Conservation (phyloP, 352 stramenopile species). For the Pythium diclinum region DNA sequence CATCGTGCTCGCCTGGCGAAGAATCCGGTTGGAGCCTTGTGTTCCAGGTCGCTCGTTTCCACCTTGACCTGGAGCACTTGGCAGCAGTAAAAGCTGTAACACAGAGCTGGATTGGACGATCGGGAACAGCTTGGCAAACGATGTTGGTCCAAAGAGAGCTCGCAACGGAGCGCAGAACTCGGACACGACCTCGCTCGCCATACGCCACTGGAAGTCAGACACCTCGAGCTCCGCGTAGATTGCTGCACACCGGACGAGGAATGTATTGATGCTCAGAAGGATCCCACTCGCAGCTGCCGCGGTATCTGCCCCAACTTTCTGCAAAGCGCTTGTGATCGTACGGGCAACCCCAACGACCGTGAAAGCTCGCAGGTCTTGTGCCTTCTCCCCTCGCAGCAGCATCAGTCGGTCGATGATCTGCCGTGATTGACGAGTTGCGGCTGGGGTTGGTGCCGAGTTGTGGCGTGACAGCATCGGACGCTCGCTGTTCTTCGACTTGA, state of each 20-base stretch:
- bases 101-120: constrained; percentile 59
- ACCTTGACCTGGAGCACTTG: constrained; percentile 31
- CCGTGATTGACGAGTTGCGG: constrained; percentile 9
- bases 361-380: constrained; percentile 57
- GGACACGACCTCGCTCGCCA: constrained; percentile 68
- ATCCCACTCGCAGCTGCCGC: constrained; percentile 37
- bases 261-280: constrained; percentile 51
- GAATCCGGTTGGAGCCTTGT: constrained; percentile 3
- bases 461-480: constrained; percentile 10
- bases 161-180: constrained; percentile 66
- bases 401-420: constrained; percentile 41
- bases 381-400: constrained; percentile 45
- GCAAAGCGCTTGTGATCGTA: constrained; percentile 57
- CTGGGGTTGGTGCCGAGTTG: constrained; percentile 13
- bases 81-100: constrained; percentile 60
- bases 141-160: constrained; percentile 44
- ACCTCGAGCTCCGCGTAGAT: constrained; percentile 76
- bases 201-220: constrained; percentile 74
- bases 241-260: constrained; percentile 59
- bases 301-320: constrained; percentile 52
- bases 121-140: constrained; percentile 52
- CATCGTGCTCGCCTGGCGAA: constrained; percentile 14
- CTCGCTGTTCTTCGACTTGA: constrained; percentile 1
- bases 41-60: constrained; percentile 8
- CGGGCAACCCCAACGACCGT: constrained; percentile 58